phyloP scores from a whole-genome alignment of 306 rosid species.

The Benincasa hispida region DNA sequence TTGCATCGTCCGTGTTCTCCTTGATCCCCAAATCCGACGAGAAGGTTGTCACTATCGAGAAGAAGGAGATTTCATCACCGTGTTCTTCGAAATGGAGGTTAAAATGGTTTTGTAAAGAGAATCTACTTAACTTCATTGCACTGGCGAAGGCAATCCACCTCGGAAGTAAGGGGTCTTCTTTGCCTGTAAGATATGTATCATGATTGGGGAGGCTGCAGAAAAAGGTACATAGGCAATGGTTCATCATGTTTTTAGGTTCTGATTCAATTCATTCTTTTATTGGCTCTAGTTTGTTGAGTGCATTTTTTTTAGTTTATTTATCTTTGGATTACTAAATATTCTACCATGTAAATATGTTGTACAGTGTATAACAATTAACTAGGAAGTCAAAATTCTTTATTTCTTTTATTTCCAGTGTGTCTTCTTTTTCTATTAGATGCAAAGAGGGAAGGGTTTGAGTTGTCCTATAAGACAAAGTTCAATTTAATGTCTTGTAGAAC shows the following conservation, averaged over 20 bases:
- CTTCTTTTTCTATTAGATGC: background rate
- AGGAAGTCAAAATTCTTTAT: background rate
- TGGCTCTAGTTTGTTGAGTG: slow-evolving; percentile 26
- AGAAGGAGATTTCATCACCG: slow-evolving; percentile 13
- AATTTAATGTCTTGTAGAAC: too few relatives aligned
- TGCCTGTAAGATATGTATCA: slow-evolving; percentile 40
- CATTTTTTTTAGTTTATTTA: slow-evolving; percentile 43
- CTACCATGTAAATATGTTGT: slow-evolving; percentile 26
- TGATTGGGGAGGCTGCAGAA: slow-evolving; percentile 17
- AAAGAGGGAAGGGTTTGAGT: too few relatives aligned
- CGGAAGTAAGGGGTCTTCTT: slow-evolving; percentile 25
- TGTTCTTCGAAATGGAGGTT: slow-evolving; percentile 47
- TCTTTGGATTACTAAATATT: slow-evolving; percentile 7
- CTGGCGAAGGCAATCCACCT: slow-evolving; percentile 68
- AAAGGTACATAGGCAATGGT: slow-evolving; percentile 5
- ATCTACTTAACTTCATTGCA: slow-evolving; percentile 52
- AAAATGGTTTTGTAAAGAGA: slow-evolving; percentile 53
- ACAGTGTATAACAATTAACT: slow-evolving; percentile 12
- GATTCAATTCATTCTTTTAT: slow-evolving; percentile 66
- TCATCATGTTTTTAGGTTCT: slow-evolving; percentile 15
- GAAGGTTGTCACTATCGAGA: slow-evolving; percentile 12
- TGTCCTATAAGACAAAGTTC: too few relatives aligned
- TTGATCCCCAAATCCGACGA: slow-evolving; percentile 18
- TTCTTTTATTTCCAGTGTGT: background rate
- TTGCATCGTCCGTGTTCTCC: slow-evolving; percentile 24